Evolutionary conservation across 2,329 filamentous ascomycete species (phyloP), one percentile per base, ranked within the genome.

Genomic region (Pseudogymnoascus sp.): DNA sequence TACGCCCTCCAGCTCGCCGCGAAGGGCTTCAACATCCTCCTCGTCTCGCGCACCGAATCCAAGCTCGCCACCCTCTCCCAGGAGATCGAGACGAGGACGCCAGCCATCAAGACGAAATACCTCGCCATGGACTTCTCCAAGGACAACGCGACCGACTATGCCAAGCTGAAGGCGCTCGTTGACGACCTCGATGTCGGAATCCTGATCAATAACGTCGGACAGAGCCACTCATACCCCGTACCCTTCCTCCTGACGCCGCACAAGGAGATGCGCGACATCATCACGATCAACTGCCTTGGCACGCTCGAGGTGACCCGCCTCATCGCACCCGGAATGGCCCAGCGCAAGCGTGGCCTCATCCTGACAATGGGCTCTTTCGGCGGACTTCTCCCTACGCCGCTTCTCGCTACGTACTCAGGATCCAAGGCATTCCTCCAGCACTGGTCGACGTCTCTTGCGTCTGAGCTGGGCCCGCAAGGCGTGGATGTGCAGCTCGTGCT

Each of bases 381-480:
- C 66, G 96, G 95, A 69, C 88, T 96, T 77, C 85, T 95, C 66
- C 95, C 95, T 6, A 96, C 91, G 0, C 93, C 96, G 5, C 86
- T 95, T 63, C 84, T 99, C 51, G 95, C 95, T 11, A 97, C 95
- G 2, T 99, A 99, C 82, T 96, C 91, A 51, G 95, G 95, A 68
- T 95, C 89, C 84, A 99, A 99, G 79, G 93, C 95, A 1, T 99
- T 99, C 83, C 83, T 99, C 60, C 93, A 97, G 78, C 88, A 96
- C 73, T 99, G 95, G 95, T 96, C 90, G 68, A 89, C 86, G 5
- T 87, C 95, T 10, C 83, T 99, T 12, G 90, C 88, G 0, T 84
- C 88, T 12, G 95, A 99, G 77, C 83, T 99, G 31, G 85, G 88
- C 67, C 85, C 87, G 1, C 82, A 90, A 70, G 90, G 91, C 64